These are phyloP conservation scores for Termitomyces eurrhizus DNA, from an alignment of 768 basidiomycete species.

Conservation along the genomic window DNA sequence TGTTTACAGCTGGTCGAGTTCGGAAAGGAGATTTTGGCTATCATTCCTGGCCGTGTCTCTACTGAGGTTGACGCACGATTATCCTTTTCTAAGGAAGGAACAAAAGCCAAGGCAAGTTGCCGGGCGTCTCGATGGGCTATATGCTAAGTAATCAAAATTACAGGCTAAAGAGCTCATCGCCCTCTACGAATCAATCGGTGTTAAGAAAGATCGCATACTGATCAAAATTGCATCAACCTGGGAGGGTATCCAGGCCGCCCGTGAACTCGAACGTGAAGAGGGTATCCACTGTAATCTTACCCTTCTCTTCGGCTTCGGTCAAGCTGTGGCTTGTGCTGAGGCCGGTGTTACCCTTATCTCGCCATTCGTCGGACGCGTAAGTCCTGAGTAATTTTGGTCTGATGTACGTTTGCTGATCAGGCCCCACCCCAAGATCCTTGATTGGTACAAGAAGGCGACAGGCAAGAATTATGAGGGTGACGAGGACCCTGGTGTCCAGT, in stretches of 20 bases:
- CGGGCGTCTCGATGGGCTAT: neutral
- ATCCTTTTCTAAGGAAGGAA: constrained; percentile 92
- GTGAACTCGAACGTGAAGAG: constrained; percentile 89
- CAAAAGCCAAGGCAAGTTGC: constrained; percentile 71
- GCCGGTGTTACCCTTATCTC: constrained; percentile 98
- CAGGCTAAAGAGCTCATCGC: constrained; percentile 85
- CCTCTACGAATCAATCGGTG: constrained; percentile 91
- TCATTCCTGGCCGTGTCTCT: constrained; percentile 98
- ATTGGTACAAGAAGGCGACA: constrained; percentile 96
- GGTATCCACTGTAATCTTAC: constrained; percentile 99
- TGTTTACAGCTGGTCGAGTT: constrained; percentile 87
- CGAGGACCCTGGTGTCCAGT: constrained; percentile 92
- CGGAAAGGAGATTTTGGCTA: constrained; percentile 89
- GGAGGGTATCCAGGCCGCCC: constrained; percentile 99
- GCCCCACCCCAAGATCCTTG: constrained; percentile 68
- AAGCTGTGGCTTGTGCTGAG: constrained; percentile 98
- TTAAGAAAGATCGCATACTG: constrained; percentile 89
- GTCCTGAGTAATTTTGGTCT: constrained; percentile 25
- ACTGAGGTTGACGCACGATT: constrained; percentile 98
- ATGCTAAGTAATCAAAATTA: neutral
- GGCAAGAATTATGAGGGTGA: constrained; percentile 89
- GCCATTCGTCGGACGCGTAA: constrained; percentile 96
- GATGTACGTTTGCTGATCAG: constrained; percentile 10
- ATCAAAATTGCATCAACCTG: constrained; percentile 99
- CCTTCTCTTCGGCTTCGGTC: constrained; percentile 96